phyloP scores from a whole-genome alignment of 768 basidiomycete genomes.

The Boletus rubescentipes region DNA sequence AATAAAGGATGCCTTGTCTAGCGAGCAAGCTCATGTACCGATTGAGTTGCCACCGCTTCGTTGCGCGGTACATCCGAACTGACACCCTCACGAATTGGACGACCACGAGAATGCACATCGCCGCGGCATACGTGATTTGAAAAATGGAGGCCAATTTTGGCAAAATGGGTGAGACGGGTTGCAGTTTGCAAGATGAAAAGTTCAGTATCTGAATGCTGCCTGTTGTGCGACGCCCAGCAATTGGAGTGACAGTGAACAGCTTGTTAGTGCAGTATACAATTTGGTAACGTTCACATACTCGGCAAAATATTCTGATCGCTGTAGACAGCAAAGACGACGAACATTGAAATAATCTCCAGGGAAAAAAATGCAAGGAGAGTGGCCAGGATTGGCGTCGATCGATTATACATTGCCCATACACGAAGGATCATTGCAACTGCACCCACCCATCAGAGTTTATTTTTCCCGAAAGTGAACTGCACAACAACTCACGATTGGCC shows the following conservation, averaged over 20 bases:
- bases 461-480: background rate
- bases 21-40: background rate
- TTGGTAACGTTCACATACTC: background rate
- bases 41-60: background rate
- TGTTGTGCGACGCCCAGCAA: background rate
- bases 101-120: background rate
- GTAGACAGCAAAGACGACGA: background rate
- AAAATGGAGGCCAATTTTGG: background rate
- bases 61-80: background rate
- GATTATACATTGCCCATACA: background rate
- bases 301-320: background rate
- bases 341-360: background rate
- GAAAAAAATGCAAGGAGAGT: background rate
- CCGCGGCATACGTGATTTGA: background rate
- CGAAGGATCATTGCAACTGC: slow-evolving; percentile 4
- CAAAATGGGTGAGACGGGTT: background rate
- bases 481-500: slow-evolving; percentile 4
- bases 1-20: background rate
- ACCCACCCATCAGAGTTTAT: background rate
- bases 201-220: background rate
- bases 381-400: background rate
- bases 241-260: background rate
- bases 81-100: background rate
- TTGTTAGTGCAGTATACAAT: background rate
- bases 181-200: background rate